phyloP scores from a whole-genome alignment of 2,329 filamentous ascomycete species.

The Pyrenophora seminiperda region DNA sequence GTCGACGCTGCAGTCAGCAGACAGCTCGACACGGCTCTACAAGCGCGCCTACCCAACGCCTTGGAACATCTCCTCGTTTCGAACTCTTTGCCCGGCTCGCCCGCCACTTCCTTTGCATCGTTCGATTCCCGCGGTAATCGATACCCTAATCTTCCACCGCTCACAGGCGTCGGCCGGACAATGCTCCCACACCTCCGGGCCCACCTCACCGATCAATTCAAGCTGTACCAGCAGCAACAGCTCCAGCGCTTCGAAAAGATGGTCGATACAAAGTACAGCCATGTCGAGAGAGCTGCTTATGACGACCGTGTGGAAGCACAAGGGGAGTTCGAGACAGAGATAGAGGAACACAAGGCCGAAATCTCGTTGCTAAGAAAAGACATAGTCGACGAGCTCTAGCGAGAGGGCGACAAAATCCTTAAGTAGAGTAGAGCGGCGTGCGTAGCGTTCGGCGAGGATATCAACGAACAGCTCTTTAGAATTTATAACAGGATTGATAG shows the following conservation, averaged over 20 bases:
- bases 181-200: conserved; percentile 6
- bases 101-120: not conserved
- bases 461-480: not conserved
- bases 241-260: conserved; percentile 5
- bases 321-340: conserved; percentile 3
- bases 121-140: not conserved
- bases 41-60: not conserved
- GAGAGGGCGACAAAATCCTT: not conserved
- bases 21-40: too few relatives aligned
- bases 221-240: conserved; percentile 8
- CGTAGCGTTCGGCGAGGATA: not conserved
- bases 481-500: conserved; percentile 2
- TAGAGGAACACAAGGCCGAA: conserved; percentile 6
- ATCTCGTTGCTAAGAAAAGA: conserved; percentile 3
- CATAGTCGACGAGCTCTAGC: conserved; percentile 1
- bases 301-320: conserved; percentile 3
- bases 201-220: conserved; percentile 9
- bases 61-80: not conserved
- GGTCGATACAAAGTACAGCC: not conserved
- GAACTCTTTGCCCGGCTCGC: not conserved
- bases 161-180: conserved; percentile 2
- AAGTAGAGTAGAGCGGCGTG: not conserved
- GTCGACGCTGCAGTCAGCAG: not conserved
- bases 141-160: conserved; percentile 4
- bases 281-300: not conserved